These are phyloP conservation scores for Penicillium paneum DNA, from an alignment of 2,329 filamentous ascomycete species.

Conservation along the genomic window DNA sequence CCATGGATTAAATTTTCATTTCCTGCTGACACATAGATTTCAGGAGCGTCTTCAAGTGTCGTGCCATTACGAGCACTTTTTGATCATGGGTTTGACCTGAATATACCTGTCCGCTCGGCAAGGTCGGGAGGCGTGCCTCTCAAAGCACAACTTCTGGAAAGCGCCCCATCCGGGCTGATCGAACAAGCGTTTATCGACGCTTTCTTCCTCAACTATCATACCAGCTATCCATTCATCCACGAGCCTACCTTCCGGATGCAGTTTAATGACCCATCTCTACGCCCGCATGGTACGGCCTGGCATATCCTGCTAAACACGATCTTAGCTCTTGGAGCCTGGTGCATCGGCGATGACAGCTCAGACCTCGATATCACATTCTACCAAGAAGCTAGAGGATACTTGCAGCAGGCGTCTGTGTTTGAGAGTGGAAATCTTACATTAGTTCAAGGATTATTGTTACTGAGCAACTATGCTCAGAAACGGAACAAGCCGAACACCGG, in stretches of 20 bases:
- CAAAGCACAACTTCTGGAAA: slow-evolving; percentile 39
- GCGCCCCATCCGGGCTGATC: slow-evolving; percentile 38
- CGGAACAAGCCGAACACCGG: slow-evolving; percentile 52
- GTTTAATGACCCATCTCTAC: slow-evolving; percentile 44
- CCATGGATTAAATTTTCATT: background rate
- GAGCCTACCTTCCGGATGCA: slow-evolving; percentile 49
- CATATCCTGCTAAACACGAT: slow-evolving; percentile 48
- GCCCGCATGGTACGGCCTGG: slow-evolving; percentile 44
- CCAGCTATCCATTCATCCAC: slow-evolving; percentile 48
- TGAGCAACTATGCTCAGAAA: slow-evolving; percentile 52
- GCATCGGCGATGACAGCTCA: slow-evolving; percentile 40
- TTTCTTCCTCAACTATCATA: slow-evolving; percentile 49
- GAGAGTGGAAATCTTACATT: slow-evolving; percentile 51
- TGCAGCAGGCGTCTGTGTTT: slow-evolving; percentile 47
- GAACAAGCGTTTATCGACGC: slow-evolving; percentile 45
- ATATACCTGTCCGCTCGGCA: slow-evolving; percentile 32
- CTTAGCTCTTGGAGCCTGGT: slow-evolving; percentile 46
- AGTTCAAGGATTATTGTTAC: slow-evolving; percentile 47
- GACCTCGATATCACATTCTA: slow-evolving; percentile 47
- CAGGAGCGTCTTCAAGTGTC: slow-evolving; percentile 40
- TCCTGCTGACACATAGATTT: background rate
- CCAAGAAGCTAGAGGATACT: slow-evolving; percentile 46
- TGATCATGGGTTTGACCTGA: slow-evolving; percentile 41
- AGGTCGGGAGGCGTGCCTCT: slow-evolving; percentile 33
- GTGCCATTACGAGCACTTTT: slow-evolving; percentile 39